Evolutionary conservation across 2,329 filamentous ascomycete species (phyloP), one percentile per base, ranked within the genome.

Genomic region (Cytospora piceae): DNA sequence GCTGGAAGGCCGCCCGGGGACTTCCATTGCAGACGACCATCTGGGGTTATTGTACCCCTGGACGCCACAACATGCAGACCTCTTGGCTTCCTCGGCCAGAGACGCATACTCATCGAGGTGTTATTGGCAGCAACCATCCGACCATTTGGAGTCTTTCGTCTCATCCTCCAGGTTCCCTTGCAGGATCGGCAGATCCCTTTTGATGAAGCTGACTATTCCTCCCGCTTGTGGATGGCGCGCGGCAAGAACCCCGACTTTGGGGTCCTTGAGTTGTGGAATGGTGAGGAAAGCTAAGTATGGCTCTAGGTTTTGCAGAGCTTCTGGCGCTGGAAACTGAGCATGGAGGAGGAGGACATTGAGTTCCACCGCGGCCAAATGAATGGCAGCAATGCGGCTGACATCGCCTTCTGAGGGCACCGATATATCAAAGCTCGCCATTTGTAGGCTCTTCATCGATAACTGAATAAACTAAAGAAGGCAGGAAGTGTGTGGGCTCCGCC

Each of bases 71-170:
- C 74, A 73, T 79, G 75, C 69, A 74, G 63, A 68, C 73, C 73
- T 74, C 63, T 71, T 74, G 55, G 75, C 74, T 64, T 69, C 70
- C 63, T 73, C 73, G 15, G 72, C 70, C 20, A 70, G 64, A 54
- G 73, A 68, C 12, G 72, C 73, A 66, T 79, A 79, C 51, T 72
- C 68, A 31, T 77, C 74, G 20, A 80, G 68, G 63, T 76, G 76
- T 64, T 75, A 69, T 63, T 72, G 74, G 55, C 65, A 72, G 70
- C 68, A 79, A 70, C 71, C 77, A 74, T 52, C 70, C 11, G 34
- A 53, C 32, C 42, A 27, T 4, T 46, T 39, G n/a, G 17, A 31
- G 15, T 14, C 31, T 31, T 31, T 29, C 1, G 37, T 22, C 15
- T 29, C 32, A 34, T 34, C 42, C 9, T 12, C 46, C 42, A 32